Evolutionary conservation across 768 basidiomycete species (phyloP).

Genomic region (Trametes maxima): DNA sequence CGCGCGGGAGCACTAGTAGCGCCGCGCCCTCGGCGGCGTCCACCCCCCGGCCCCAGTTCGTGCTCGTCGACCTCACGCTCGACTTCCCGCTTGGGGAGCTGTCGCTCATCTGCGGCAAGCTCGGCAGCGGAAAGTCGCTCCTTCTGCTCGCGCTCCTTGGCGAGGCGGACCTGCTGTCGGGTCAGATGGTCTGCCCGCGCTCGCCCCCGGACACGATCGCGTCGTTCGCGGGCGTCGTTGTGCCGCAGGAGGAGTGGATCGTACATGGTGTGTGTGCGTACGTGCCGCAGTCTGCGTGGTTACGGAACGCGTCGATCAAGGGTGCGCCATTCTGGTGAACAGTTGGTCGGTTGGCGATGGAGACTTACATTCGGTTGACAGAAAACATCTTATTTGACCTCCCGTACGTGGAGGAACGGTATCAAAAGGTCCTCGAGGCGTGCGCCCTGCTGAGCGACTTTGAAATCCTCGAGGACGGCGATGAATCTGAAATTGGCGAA

Average conservation of each 20-base stretch:
- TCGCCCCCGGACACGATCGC: constrained; percentile 83
- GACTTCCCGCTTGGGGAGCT: constrained; percentile 80
- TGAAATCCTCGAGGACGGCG: constrained; percentile 84
- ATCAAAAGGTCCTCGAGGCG: constrained; percentile 69
- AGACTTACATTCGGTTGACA: constrained; percentile 21
- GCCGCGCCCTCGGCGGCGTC: constrained; percentile 56
- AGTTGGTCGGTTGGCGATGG: neutral
- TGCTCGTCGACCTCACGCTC: constrained; percentile 75
- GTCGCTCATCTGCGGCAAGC: constrained; percentile 84
- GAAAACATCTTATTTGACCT: constrained; percentile 82
- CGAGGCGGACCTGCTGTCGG: constrained; percentile 82
- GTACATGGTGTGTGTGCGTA: constrained; percentile 81
- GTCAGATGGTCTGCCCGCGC: constrained; percentile 80
- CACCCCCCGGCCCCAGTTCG: constrained; percentile 79
- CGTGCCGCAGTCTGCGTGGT: constrained; percentile 78
- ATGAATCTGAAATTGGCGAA: constrained; percentile 87
- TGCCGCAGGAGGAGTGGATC: constrained; percentile 69
- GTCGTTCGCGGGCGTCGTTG: constrained; percentile 46
- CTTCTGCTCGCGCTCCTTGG: constrained; percentile 83
- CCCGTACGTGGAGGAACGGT: constrained; percentile 73
- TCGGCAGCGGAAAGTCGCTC: constrained; percentile 89
- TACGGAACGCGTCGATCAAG: constrained; percentile 71
- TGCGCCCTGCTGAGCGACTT: constrained; percentile 75
- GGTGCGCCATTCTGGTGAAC: constrained; percentile 30
- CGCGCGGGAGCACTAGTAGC: constrained; percentile 45